Evolutionary conservation across 2,329 filamentous ascomycete genomes (phyloP), one percentile per base, ranked within the genome.

Genomic region (Elsinoe ampelina): DNA sequence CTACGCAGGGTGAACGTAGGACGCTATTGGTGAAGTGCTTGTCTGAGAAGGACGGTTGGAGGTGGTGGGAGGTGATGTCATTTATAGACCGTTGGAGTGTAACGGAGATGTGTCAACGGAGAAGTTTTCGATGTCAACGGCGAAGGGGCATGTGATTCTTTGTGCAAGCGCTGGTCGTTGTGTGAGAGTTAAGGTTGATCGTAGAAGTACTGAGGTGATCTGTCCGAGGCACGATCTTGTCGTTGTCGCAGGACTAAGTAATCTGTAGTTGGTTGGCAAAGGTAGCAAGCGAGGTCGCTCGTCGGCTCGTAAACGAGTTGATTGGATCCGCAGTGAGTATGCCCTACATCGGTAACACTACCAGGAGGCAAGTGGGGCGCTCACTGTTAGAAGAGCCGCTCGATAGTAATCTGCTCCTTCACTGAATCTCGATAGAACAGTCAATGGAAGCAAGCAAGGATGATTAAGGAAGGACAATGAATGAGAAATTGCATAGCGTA

Each of bases 141-240:
- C 45, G 45, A 50, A 50, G 17, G 20, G 32, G 19, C 45, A 19
- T 17, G 45, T 50, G 45, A 50, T 35, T 50, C 45, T 50, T 50
- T 50, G 22, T 50, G 45, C 30, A 12, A 50, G 20, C 6, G 3
- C 12, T 50, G 45, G 32, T 11, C 45, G 20, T 34, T 15, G 45
- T 8, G 12, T 8, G 26, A 8, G 15, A 50, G 12, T 50, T 19
- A 50, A 15, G 26, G 45, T 50, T 50, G 22, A 8, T 50, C 45
- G 45, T 26, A 35, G 45, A 50, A 50, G 45, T n/a, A 19, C 3
- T 39, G 36, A 39, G 17, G n/a, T n/a, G 36, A 11, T 39, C 36
- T n/a, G 11, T 39, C 13, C 13, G 13, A 39, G 3, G 36, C 36
- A 30, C 36, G 36, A n/a, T n/a, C 13, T 39, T 39, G 36, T 39